phyloP scores from a whole-genome alignment of 306 rosid genomes.

The Rubus parviflorus region DNA sequence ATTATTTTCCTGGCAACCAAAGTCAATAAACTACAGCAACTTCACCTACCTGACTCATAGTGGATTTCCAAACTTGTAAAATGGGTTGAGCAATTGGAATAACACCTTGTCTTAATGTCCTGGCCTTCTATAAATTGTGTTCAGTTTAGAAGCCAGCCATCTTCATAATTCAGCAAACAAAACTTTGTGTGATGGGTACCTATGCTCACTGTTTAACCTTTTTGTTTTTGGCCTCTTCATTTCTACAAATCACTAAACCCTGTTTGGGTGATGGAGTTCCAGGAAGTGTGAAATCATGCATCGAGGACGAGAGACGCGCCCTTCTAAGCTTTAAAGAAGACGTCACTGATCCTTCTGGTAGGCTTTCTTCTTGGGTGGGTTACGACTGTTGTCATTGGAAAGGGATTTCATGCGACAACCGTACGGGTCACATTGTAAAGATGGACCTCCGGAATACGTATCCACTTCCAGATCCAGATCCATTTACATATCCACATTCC shows the following conservation, averaged over 20 bases:
- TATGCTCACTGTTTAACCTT: background rate
- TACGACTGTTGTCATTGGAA: constrained; percentile 37
- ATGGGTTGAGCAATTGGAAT: background rate
- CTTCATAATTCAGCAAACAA: background rate
- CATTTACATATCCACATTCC: background rate
- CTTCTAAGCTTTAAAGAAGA: constrained; percentile 38
- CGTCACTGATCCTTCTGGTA: constrained; percentile 29
- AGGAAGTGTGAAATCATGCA: constrained; percentile 16
- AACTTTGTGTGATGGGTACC: background rate
- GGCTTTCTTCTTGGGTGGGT: constrained; percentile 37
- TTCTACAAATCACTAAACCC: background rate
- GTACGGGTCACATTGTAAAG: constrained; percentile 32
- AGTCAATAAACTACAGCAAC: background rate
- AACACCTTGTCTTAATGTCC: background rate
- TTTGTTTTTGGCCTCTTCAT: background rate
- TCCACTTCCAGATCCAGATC: background rate
- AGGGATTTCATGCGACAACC: constrained; percentile 30
- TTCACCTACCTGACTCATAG: background rate
- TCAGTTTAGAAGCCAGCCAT: background rate
- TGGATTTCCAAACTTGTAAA: background rate
- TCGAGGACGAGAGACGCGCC: constrained; percentile 36
- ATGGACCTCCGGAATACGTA: constrained; percentile 33
- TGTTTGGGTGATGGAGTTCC: background rate
- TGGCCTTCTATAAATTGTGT: background rate
- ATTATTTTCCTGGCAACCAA: background rate